Evolutionary conservation across 768 basidiomycete species (phyloP), one percentile per base, ranked within the genome.

Genomic region (Boletales sp.): DNA sequence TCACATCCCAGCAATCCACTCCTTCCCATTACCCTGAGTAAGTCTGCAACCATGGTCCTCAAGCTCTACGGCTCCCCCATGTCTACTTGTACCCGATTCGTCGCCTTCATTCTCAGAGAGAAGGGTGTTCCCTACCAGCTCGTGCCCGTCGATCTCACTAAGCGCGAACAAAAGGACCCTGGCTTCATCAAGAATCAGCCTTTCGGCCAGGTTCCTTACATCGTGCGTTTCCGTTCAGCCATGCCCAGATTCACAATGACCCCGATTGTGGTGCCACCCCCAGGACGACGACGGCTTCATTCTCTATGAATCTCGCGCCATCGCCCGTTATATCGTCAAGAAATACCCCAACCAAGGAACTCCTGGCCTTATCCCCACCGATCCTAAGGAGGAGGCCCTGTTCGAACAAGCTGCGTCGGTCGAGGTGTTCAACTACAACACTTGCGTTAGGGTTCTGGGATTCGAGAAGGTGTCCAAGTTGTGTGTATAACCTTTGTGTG

Each of bases 221-320:
- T 80, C 48, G 70, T 70, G 17, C 36, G 67, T 54, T 21, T 12
- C 33, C 4, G 11, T 15, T 5, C 34, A 5, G 34, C 17, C 10
- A 5, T 31, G 7, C 8, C 21, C 11, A 3, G 12, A 25, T 8
- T 4, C 3, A 8, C 18, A 5, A 6, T 56, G 19, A 56, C 33
- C 1, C 0, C 2, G 32, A 34, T 41, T 4, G 13, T 8, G 11
- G 33, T 18, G 18, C 28, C 31, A 1, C 9, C 17, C 9, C 19
- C 30, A 79, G 76, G 72, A 82, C 44, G 83, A 86, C 21, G 82
- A 82, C 36, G 84, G 82, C 5, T 79, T 84, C 64, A 69, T 77
- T 48, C 56, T 89, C 25, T 86, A 75, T 62, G 83, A 85, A 58
- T 76, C 76, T 36, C 79, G 83, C 13, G 83, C 83, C 1, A 84